Evolutionary conservation across 2,329 filamentous ascomycete genomes (phyloP), one percentile per base, ranked within the genome.

Genomic region (Teratosphaeria destructans): DNA sequence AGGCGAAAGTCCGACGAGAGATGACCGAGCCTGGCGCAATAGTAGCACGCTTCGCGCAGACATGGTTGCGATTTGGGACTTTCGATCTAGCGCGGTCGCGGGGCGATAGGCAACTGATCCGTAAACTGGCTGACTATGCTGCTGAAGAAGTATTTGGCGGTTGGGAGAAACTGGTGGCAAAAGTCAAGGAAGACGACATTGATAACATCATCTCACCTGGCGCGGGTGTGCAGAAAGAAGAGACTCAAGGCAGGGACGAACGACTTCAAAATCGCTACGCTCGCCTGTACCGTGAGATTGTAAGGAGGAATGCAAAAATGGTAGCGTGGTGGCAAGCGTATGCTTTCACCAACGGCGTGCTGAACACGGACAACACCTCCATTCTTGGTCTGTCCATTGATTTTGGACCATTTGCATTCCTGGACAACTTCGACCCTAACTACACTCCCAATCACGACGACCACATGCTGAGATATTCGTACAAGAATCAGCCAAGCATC

Each of bases 361-460:
- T 99, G 60, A 99, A 99, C 75, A 97, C 94, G 0, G 94, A 99
- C 72, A 99, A 99, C 73, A 99, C 94, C 0, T 96, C 91, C 0
- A 82, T 99, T 56, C 86, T 86, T 59, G 94, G 94, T 0, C 77
- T 99, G 0, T 93, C 88, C 5, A 87, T 99, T 63, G 94, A 99
- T 74, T 99, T 92, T 71, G 94, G 94, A 0, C 94, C 94, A 0
- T 99, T 99, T 68, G 94, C 94, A 5, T 99, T 99, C 74, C 87
- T 99, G 78, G 94, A 99, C 73, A 91, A 92, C 70, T 99, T 97
- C 69, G 93, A 99, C 69, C 93, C 93, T 0, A 79, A 81, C 16
- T 99, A 97, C 73, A 99, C 94, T 0, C 94, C 94, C 0, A 99
- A 99, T 71, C 94, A 99, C 72, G 94, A 99, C 73, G 94, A 99